A percentile compares a stretch with the other conserved stretches of the same genome.
phyloP scores from a whole-genome alignment of 768 basidiomycete species.

The Albatrellus ellisii region DNA sequence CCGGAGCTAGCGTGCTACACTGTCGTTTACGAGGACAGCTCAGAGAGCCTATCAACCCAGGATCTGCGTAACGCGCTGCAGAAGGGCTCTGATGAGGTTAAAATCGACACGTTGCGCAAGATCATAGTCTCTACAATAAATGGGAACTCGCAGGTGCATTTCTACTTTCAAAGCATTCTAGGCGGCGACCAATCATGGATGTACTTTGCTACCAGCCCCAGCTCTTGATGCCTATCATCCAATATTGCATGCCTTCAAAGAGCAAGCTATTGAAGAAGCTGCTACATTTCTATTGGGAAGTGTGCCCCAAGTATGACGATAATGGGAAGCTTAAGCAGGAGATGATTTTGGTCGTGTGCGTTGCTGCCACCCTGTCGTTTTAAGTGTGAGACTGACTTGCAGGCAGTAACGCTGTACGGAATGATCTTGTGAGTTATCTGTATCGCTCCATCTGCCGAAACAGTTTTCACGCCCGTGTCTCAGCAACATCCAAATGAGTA shows the following conservation, averaged over 20 bases:
- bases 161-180: background rate
- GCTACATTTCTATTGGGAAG: conserved; percentile 92
- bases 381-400: conserved; percentile 3
- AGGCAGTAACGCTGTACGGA: conserved; percentile 86
- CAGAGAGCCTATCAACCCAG: conserved; percentile 65
- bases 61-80: conserved; percentile 78
- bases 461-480: conserved; percentile 1
- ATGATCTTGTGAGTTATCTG: conserved; percentile 67
- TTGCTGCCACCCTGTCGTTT: conserved; percentile 15
- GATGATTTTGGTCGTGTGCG: conserved; percentile 98
- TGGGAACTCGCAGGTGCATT: conserved; percentile 77
- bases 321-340: conserved; percentile 97
- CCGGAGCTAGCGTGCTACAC: conserved; percentile 66
- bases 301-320: conserved; percentile 96
- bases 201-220: conserved; percentile 60
- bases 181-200: conserved; percentile 1
- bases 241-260: conserved; percentile 90
- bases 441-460: background rate
- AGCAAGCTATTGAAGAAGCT: conserved; percentile 97
- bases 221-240: conserved; percentile 95
- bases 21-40: conserved; percentile 57
- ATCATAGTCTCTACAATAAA: conserved; percentile 92
- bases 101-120: conserved; percentile 88
- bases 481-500: conserved; percentile 99
- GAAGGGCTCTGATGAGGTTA: conserved; percentile 95